Conservation (phyloP, 2,329 filamentous ascomycete genomes). For the Chalaropsis thielavioides region DNA sequence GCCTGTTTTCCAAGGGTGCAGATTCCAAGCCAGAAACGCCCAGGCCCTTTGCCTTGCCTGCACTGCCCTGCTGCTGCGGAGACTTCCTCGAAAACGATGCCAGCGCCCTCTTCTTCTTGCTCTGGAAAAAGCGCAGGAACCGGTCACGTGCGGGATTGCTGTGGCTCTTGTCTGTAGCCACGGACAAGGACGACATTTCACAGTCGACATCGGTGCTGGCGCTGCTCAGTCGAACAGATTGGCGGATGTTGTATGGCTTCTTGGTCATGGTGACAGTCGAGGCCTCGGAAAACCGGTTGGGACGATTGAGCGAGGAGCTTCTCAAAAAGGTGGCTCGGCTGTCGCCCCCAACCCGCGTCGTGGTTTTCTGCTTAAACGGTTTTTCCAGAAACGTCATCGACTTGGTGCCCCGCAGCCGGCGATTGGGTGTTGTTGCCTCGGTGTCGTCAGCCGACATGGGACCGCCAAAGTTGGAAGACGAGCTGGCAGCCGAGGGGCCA, state of each 20-base stretch:
- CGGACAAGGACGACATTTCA: neutral
- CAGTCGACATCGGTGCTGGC: slow-evolving; percentile 9
- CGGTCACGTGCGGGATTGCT: neutral
- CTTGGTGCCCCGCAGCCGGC: slow-evolving; percentile 14
- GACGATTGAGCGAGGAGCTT: slow-evolving; percentile 6
- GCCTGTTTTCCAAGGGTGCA: neutral
- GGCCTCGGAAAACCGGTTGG: slow-evolving; percentile 11
- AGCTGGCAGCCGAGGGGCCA: neutral
- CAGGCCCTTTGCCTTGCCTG: neutral
- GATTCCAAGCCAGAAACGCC: neutral
- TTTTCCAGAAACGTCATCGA: slow-evolving; percentile 17
- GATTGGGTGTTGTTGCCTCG: neutral
- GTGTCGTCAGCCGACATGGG: neutral
- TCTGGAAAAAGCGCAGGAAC: slow-evolving; percentile 10
- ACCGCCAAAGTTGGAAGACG: neutral
- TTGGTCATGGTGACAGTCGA: neutral
- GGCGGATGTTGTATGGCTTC: slow-evolving; percentile 14
- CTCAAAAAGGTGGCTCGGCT: slow-evolving; percentile 11
- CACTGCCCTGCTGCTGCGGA: neutral
- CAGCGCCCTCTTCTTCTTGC: slow-evolving; percentile 12
- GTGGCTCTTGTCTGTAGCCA: slow-evolving; percentile 7
- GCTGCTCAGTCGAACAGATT: slow-evolving; percentile 11
- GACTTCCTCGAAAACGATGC: slow-evolving; percentile 13
- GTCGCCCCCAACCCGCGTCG: neutral
- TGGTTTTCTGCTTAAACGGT: slow-evolving; percentile 8